phyloP scores from a whole-genome alignment of 345 rosid species.

The Clarkia xantiana region DNA sequence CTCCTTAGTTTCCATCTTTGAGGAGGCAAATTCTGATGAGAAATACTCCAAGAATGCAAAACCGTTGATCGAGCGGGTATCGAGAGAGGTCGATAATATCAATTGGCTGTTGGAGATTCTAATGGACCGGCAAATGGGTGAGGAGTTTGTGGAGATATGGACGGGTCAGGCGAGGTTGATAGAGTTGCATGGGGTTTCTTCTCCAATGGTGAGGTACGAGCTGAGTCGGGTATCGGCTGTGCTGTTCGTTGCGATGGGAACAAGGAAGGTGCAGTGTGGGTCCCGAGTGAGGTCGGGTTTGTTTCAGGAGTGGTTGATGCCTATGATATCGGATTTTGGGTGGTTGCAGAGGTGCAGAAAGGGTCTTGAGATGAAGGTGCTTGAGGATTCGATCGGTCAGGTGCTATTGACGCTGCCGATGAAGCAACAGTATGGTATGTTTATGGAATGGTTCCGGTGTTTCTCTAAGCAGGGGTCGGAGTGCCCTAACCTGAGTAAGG shows the following conservation, averaged over 20 bases:
- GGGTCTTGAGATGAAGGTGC: constrained; percentile 59
- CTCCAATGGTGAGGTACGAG: constrained; percentile 87
- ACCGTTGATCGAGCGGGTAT: constrained; percentile 58
- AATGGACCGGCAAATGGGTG: constrained; percentile 65
- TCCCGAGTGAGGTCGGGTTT: constrained; percentile 54
- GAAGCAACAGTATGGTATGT: constrained; percentile 51
- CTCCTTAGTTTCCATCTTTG: constrained; percentile 35
- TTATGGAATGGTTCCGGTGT: constrained; percentile 86
- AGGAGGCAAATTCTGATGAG: constrained; percentile 25
- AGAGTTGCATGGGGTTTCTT: constrained; percentile 44
- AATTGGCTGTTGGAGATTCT: constrained; percentile 77
- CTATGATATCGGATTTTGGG: constrained; percentile 90
- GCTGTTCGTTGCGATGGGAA: constrained; percentile 69
- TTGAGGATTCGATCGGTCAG: constrained; percentile 91
- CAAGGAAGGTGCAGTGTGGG: constrained; percentile 61
- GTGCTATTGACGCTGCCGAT: constrained; percentile 61
- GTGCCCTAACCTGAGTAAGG: constrained; percentile 80
- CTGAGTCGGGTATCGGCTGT: constrained; percentile 68
- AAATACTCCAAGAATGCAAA: constrained; percentile 16
- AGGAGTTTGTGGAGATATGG: constrained; percentile 78
- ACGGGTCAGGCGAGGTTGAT: constrained; percentile 37
- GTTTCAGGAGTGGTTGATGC: constrained; percentile 56
- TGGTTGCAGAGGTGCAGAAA: constrained; percentile 89
- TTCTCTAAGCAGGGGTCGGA: constrained; percentile 76
- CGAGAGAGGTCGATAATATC: constrained; percentile 71